Conservation (phyloP, 257 asterid species). For the Vinca minor region DNA sequence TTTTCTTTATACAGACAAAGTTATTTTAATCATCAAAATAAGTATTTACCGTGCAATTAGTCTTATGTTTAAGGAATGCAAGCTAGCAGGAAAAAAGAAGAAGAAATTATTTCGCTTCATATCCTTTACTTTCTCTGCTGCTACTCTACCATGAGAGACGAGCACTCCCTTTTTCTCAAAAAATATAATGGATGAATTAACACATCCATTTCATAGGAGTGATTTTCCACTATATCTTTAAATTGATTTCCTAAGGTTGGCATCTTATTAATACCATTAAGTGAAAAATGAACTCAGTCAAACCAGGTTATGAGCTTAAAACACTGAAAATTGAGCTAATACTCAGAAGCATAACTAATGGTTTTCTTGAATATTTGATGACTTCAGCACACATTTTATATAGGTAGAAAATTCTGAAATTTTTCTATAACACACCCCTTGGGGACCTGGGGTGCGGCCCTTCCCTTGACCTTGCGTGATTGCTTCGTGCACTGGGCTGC, state of each 20-base stretch:
- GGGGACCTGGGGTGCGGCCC: no score
- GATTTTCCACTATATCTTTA: not conserved
- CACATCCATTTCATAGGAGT: not conserved
- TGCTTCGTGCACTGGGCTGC: no score
- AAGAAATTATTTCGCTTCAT: not conserved
- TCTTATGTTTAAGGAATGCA: not conserved
- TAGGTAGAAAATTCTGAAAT: not conserved
- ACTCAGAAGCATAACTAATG: not conserved
- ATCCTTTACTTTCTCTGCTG: not conserved
- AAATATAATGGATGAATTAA: not conserved
- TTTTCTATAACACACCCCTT: no score
- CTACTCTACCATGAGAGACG: not conserved
- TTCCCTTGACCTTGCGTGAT: no score
- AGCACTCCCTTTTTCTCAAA: not conserved
- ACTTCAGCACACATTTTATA: not conserved
- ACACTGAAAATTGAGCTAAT: slow-evolving; percentile 4
- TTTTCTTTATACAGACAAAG: not conserved
- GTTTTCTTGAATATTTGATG: not conserved
- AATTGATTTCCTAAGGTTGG: not conserved
- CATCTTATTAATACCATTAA: not conserved
- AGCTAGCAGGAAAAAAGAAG: not conserved
- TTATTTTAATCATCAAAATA: not conserved
- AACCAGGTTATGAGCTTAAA: not conserved
- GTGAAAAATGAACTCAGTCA: not conserved
- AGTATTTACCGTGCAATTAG: not conserved